phyloP scores from a whole-genome alignment of 2,329 filamentous ascomycete genomes.

The Elsinoe perseae region DNA sequence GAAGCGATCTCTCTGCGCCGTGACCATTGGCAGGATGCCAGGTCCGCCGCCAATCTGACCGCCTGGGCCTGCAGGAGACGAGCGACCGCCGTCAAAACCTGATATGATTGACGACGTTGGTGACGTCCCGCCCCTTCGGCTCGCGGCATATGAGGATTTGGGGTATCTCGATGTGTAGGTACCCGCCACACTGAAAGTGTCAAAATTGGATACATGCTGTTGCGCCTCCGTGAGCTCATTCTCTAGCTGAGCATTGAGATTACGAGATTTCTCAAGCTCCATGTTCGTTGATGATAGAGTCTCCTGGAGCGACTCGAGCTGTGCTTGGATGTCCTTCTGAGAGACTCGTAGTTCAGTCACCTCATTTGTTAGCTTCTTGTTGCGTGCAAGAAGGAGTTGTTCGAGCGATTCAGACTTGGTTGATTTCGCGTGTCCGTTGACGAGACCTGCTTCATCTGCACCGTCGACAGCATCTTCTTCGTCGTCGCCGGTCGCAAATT shows the following conservation, averaged over 20 bases:
- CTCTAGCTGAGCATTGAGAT: slow-evolving; percentile 80
- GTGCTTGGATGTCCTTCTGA: slow-evolving; percentile 79
- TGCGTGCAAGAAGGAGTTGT: slow-evolving; percentile 80
- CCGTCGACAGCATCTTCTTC: slow-evolving; percentile 48
- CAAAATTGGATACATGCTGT: slow-evolving; percentile 76
- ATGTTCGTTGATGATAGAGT: slow-evolving; percentile 75
- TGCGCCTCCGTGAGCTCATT: slow-evolving; percentile 85
- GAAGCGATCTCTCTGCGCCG: slow-evolving; percentile 94
- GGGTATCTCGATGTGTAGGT: slow-evolving; percentile 79
- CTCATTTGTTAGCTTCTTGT: slow-evolving; percentile 94
- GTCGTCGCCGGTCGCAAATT: slow-evolving; percentile 79
- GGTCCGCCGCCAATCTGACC: slow-evolving; percentile 66
- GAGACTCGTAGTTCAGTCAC: slow-evolving; percentile 87
- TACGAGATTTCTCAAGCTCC: slow-evolving; percentile 77
- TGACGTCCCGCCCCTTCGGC: slow-evolving; percentile 65
- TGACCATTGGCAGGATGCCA: slow-evolving; percentile 95
- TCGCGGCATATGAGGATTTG: slow-evolving; percentile 48
- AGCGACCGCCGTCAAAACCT: slow-evolving; percentile 60
- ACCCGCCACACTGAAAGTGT: slow-evolving; percentile 85
- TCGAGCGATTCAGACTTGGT: slow-evolving; percentile 69
- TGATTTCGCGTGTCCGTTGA: slow-evolving; percentile 48
- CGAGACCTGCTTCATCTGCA: slow-evolving; percentile 30
- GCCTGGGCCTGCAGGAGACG: slow-evolving; percentile 43
- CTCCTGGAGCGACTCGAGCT: slow-evolving; percentile 72
- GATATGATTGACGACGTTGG: slow-evolving; percentile 98